Conservation (phyloP, 2,329 filamentous ascomycete genomes). For the Didymella glomerata region DNA sequence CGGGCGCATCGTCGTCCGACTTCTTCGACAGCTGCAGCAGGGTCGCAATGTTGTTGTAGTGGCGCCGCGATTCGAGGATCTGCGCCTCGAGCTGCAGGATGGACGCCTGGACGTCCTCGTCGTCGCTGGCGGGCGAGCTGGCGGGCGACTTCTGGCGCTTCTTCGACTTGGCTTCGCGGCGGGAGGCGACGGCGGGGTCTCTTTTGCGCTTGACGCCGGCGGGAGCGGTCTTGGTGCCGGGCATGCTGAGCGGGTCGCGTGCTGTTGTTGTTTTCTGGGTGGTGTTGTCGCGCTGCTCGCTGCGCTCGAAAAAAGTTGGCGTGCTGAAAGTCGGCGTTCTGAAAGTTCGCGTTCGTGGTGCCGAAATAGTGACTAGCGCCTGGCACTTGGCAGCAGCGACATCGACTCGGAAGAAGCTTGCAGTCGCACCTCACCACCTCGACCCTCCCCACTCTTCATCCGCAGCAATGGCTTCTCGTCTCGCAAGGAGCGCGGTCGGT, state of each 20-base stretch:
- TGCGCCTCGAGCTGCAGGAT: slow-evolving; percentile 80
- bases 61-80: slow-evolving; percentile 83
- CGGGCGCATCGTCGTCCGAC: slow-evolving; percentile 63
- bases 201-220: slow-evolving; percentile 57
- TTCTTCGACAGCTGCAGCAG: slow-evolving; percentile 67
- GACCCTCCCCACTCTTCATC: slow-evolving; percentile 52
- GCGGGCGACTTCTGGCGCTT: slow-evolving; percentile 41
- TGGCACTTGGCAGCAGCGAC: slow-evolving; percentile 29
- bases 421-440: slow-evolving; percentile 30
- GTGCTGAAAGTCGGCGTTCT: background rate
- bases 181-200: slow-evolving; percentile 42
- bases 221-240: slow-evolving; percentile 39
- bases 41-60: slow-evolving; percentile 88
- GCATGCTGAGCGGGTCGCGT: slow-evolving; percentile 44
- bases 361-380: slow-evolving; percentile 25
- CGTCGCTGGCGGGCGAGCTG: slow-evolving; percentile 51
- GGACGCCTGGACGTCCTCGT: slow-evolving; percentile 64
- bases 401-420: slow-evolving; percentile 32
- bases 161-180: slow-evolving; percentile 53
- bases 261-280: background rate
- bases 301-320: slow-evolving; percentile 13
- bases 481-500: slow-evolving; percentile 96
- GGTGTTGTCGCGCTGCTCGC: background rate
- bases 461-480: slow-evolving; percentile 93
- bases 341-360: background rate